Evolutionary conservation across 805 yeast genomes (phyloP).

Genomic region (Nakazawaea laoshanensis): DNA sequence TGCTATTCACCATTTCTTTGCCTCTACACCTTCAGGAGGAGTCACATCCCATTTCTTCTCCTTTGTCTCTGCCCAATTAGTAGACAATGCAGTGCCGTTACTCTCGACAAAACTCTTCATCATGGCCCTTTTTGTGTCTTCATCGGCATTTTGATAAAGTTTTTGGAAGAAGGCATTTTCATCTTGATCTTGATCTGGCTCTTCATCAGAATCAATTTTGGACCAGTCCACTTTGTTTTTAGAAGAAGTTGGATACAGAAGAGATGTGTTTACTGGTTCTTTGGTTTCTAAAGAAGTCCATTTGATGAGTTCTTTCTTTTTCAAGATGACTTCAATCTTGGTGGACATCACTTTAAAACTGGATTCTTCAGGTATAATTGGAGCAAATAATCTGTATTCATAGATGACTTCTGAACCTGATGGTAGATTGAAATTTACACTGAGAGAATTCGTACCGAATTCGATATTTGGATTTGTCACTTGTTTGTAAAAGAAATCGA

Average conservation of each 20-base stretch:
- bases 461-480: slow-evolving; percentile 41
- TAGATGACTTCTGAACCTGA: slow-evolving; percentile 39
- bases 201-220: slow-evolving; percentile 30
- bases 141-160: slow-evolving; percentile 73
- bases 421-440: slow-evolving; percentile 38
- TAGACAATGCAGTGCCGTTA: slow-evolving; percentile 87
- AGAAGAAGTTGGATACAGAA: slow-evolving; percentile 56
- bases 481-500: slow-evolving; percentile 65
- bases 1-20: slow-evolving; percentile 38
- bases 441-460: slow-evolving; percentile 26
- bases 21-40: slow-evolving; percentile 72
- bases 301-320: slow-evolving; percentile 32
- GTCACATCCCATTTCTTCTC: slow-evolving; percentile 51
- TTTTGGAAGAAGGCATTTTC: slow-evolving; percentile 67
- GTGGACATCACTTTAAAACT: slow-evolving; percentile 51
- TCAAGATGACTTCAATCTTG: slow-evolving; percentile 63
- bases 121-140: slow-evolving; percentile 88
- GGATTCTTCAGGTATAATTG: slow-evolving; percentile 38
- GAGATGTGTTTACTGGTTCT: slow-evolving; percentile 8
- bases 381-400: slow-evolving; percentile 39
- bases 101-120: slow-evolving; percentile 93
- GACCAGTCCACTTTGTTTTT: slow-evolving; percentile 66
- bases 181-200: slow-evolving; percentile 34
- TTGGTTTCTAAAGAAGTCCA: slow-evolving; percentile 47
- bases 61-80: slow-evolving; percentile 87